Base-by-base conservation (phyloP, 345 rosid genomes). In the Excoecaria cochinchinensis region DNA sequence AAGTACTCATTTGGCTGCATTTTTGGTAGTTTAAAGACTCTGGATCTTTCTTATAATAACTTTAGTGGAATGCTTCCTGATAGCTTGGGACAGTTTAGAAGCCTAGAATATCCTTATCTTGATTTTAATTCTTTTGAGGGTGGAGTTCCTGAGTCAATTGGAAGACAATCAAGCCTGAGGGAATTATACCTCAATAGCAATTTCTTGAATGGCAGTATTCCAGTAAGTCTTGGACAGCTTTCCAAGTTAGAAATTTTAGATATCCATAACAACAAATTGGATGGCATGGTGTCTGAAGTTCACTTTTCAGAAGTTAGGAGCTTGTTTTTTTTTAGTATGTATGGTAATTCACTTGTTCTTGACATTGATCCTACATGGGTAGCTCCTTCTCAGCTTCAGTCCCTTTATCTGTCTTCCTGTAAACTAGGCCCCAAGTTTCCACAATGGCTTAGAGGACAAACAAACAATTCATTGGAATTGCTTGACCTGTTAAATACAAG, bases 161-260 rank as follows among this genome's bases (percentile, higher is more conserved):
- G 78, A 48, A 42, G 19, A 22, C 22, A 75, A 2, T 70, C 73
- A 1, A 67, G 74, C 38, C 67, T 83, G 59, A 71, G 21, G 24
- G 50, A 0, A 17, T 63, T 80, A 22, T 1, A 6, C 6, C 44
- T 83, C n/a, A 8, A 17, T 5, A 4, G 40, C 39, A 79, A 79
- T 74, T 6, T 31, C 63, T 69, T 79, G 48, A 79, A 79, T 79
- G 82, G 70, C 3, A 74, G 51, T 31, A 40, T 79, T 17, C 78
- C 82, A 24, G 17, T n/a, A 67, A 80, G 76, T 57, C 24, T 80
- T 5, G 79, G 79, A 44, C 79, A 64, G 46, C 79, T 80, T 65
- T 38, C 53, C n/a, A 64, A 47, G 1, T 48, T 80, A 55, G 62
- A 64, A 9, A 1, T 6, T 5, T 46, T 79, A 61, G 52, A 56